phyloP scores from a whole-genome alignment of 495 filamentous ascomycete species.

The Cairneyella variabilis region DNA sequence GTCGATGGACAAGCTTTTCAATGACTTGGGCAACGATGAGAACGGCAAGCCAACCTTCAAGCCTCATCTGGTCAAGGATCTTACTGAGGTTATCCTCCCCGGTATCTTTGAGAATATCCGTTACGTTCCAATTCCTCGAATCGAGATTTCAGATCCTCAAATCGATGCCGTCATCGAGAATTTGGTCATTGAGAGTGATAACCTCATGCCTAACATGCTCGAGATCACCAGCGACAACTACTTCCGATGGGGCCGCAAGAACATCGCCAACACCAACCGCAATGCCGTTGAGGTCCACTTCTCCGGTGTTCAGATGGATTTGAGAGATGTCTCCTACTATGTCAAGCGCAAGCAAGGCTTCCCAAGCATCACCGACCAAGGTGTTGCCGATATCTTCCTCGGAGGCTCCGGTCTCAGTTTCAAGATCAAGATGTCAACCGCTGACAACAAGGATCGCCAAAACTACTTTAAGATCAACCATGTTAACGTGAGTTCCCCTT shows the following conservation, averaged over 20 bases:
- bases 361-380: constrained; percentile 82
- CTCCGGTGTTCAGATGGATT: constrained; percentile 84
- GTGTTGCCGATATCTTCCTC: constrained; percentile 86
- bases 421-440: constrained; percentile 83
- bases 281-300: constrained; percentile 81
- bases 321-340: constrained; percentile 89
- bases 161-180: constrained; percentile 92
- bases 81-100: constrained; percentile 83
- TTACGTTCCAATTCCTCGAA: constrained; percentile 90
- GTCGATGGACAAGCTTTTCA: constrained; percentile 80
- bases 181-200: constrained; percentile 91
- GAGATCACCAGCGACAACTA: constrained; percentile 89
- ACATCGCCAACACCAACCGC: constrained; percentile 69
- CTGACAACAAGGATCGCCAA: constrained; percentile 69
- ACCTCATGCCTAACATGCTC: constrained; percentile 91
- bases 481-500: constrained; percentile 4
- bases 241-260: constrained; percentile 92
- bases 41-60: constrained; percentile 87
- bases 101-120: constrained; percentile 79
- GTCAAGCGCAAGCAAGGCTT: constrained; percentile 96
- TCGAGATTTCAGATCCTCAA: constrained; percentile 84
- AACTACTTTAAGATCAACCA: constrained; percentile 94
- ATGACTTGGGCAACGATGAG: constrained; percentile 78
- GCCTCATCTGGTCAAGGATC: constrained; percentile 82
- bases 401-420: constrained; percentile 86